A percentile compares a stretch with the other conserved stretches of the same genome.
Conservation (phyloP, 768 basidiomycete species). For the Udeniomyces megalosporus region DNA sequence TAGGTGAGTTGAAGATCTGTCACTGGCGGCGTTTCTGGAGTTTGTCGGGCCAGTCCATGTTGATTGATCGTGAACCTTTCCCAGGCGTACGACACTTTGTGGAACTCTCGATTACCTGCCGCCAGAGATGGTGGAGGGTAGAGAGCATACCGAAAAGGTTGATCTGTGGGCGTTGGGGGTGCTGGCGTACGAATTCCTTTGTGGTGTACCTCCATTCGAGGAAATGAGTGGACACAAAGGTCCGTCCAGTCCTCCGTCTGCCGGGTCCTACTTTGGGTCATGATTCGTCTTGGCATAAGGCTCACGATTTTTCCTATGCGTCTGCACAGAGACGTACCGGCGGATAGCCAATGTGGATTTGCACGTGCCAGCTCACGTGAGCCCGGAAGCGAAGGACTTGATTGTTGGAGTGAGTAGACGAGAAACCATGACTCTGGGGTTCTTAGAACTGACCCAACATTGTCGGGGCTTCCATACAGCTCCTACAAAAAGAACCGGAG, state of each 20-base stretch:
- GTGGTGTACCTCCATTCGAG: slow-evolving; percentile 72
- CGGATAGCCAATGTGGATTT: slow-evolving; percentile 81
- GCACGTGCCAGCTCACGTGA: slow-evolving; percentile 43
- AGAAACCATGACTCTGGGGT: too few species aligned
- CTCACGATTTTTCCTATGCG: background rate
- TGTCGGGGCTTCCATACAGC: too few species aligned
- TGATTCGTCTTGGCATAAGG: background rate
- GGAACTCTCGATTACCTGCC: slow-evolving; percentile 94
- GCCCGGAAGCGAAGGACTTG: slow-evolving; percentile 50
- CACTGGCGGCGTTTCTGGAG: slow-evolving; percentile 1
- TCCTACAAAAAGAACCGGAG: slow-evolving; percentile 60
- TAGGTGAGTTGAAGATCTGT: slow-evolving; percentile 28
- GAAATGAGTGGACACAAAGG: slow-evolving; percentile 61
- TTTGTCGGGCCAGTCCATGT: background rate
- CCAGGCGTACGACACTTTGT: slow-evolving; percentile 63
- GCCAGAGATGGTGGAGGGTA: slow-evolving; percentile 94
- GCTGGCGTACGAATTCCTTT: slow-evolving; percentile 86
- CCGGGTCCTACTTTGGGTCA: background rate
- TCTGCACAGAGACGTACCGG: slow-evolving; percentile 60
- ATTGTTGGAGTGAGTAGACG: slow-evolving; percentile 39
- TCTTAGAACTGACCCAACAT: too few species aligned
- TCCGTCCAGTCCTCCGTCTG: too few species aligned
- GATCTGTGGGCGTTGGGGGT: slow-evolving; percentile 96
- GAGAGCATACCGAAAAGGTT: slow-evolving; percentile 74
- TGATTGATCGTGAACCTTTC: background rate